phyloP scores from a whole-genome alignment of 75 land plant species.

The Picea glauca region DNA sequence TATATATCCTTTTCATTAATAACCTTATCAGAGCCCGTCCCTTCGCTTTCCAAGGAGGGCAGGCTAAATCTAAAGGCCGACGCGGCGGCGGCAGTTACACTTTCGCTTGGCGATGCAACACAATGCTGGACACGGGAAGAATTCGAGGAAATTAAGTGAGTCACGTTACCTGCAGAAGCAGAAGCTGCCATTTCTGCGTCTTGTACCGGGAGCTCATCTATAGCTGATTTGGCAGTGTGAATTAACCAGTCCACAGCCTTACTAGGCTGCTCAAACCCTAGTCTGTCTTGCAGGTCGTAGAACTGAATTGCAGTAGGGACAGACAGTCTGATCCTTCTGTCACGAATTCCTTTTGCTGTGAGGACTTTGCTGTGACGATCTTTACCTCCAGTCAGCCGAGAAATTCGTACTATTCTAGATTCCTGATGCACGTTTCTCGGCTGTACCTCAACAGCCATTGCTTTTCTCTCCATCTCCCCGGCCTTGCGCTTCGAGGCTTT shows the following conservation, averaged over 20 bases:
- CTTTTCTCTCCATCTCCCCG: neutral
- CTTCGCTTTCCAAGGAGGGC: no score
- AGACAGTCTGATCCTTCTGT: slow-evolving; percentile 80
- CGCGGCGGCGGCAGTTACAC: slow-evolving; percentile 8
- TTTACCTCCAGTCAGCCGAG: slow-evolving; percentile 82
- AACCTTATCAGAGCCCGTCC: no score
- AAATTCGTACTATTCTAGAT: slow-evolving; percentile 57
- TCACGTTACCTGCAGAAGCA: slow-evolving; percentile 20
- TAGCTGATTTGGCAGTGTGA: slow-evolving; percentile 59
- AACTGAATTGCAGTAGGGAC: slow-evolving; percentile 93
- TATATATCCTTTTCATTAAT: neutral
- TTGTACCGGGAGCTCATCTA: slow-evolving; percentile 56
- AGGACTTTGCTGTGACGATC: slow-evolving; percentile 93
- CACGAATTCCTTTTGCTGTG: slow-evolving; percentile 82
- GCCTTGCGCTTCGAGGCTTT: slow-evolving; percentile 11
- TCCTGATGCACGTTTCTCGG: neutral
- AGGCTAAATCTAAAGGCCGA: no score
- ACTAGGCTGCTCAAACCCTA: slow-evolving; percentile 89
- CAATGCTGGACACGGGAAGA: slow-evolving; percentile 11
- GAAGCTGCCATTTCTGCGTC: neutral
- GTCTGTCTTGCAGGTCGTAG: slow-evolving; percentile 87
- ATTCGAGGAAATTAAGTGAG: neutral
- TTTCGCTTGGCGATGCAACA: neutral
- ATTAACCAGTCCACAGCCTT: slow-evolving; percentile 96
- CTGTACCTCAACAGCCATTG: neutral